Percentiles rank a stretch among this genome's conserved stretches.
phyloP scores from a whole-genome alignment of 192 early-diverging fungal genomes.

The Rhizophagus sp. region DNA sequence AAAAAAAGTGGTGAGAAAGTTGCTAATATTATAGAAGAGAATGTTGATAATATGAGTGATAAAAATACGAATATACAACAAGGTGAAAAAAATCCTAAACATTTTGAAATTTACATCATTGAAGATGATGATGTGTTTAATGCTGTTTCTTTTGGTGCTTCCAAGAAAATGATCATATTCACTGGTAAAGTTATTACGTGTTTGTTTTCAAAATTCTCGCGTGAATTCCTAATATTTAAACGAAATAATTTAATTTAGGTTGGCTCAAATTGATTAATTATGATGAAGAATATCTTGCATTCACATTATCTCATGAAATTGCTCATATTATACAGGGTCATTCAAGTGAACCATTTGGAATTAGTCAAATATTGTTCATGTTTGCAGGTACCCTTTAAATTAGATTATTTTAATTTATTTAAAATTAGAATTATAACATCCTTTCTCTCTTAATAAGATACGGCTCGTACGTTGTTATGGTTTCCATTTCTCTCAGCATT shows the following conservation, averaged over 20 bases:
- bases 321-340: slow-evolving; percentile 57
- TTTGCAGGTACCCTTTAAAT: slow-evolving; percentile 42
- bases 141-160: slow-evolving; percentile 39
- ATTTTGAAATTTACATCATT: slow-evolving; percentile 41
- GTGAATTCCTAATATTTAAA: neutral
- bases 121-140: slow-evolving; percentile 37
- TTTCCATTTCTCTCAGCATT: slow-evolving; percentile 32
- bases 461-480: slow-evolving; percentile 37
- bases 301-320: slow-evolving; percentile 57
- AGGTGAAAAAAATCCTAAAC: slow-evolving; percentile 32
- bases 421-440: neutral
- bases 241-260: slow-evolving; percentile 3
- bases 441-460: slow-evolving; percentile 24
- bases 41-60: slow-evolving; percentile 3
- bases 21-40: neutral
- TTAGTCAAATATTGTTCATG: slow-evolving; percentile 50
- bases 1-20: slow-evolving; percentile 12
- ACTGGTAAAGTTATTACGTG: slow-evolving; percentile 25
- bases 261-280: slow-evolving; percentile 31
- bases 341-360: slow-evolving; percentile 56
- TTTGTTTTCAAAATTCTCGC: neutral
- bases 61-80: slow-evolving; percentile 28
- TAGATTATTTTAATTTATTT: neutral
- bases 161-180: slow-evolving; percentile 37
- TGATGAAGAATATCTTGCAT: slow-evolving; percentile 48